These are phyloP conservation scores for Blastomyces parvus DNA, from an alignment of 2,329 filamentous ascomycete species.

Conservation along the genomic window DNA sequence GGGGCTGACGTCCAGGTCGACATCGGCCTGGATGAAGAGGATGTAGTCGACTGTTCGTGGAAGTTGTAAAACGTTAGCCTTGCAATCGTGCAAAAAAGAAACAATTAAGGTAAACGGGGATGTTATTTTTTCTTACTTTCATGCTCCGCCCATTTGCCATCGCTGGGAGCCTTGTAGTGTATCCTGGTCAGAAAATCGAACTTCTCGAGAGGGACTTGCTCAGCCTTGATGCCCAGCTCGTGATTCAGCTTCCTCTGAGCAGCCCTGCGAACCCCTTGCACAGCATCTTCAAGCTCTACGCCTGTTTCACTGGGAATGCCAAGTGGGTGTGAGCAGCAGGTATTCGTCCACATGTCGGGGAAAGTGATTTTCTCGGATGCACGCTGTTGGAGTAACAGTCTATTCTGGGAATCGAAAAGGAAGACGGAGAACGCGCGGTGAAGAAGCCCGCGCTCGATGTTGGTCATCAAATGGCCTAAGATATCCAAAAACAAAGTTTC, in stretches of 20 bases:
- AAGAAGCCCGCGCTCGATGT: conserved; percentile 90
- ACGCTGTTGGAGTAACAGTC: conserved; percentile 88
- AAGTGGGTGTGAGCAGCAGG: conserved; percentile 95
- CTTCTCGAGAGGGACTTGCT: conserved; percentile 81
- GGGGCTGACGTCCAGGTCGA: conserved; percentile 69
- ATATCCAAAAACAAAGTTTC: neutral
- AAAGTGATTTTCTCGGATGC: conserved; percentile 98
- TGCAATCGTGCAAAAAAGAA: neutral
- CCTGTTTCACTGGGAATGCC: conserved; percentile 88
- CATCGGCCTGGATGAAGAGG: conserved; percentile 90
- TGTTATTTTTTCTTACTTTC: conserved; percentile 58
- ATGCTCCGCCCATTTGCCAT: conserved; percentile 98
- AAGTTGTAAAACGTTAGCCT: neutral
- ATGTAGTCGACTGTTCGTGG: conserved; percentile 77
- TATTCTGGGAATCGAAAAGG: conserved; percentile 89
- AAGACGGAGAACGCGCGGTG: conserved; percentile 98
- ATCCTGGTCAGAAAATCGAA: conserved; percentile 94
- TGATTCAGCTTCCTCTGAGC: conserved; percentile 90
- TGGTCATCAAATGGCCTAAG: conserved; percentile 92
- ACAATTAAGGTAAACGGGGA: neutral
- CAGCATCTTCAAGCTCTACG: conserved; percentile 64
- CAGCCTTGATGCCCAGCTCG: conserved; percentile 81
- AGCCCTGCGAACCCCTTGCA: conserved; percentile 80
- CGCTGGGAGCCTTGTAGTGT: conserved; percentile 94
- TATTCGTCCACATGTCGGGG: conserved; percentile 99